phyloP scores from a whole-genome alignment of 306 rosid species.

The Pyrus pyrifolia region DNA sequence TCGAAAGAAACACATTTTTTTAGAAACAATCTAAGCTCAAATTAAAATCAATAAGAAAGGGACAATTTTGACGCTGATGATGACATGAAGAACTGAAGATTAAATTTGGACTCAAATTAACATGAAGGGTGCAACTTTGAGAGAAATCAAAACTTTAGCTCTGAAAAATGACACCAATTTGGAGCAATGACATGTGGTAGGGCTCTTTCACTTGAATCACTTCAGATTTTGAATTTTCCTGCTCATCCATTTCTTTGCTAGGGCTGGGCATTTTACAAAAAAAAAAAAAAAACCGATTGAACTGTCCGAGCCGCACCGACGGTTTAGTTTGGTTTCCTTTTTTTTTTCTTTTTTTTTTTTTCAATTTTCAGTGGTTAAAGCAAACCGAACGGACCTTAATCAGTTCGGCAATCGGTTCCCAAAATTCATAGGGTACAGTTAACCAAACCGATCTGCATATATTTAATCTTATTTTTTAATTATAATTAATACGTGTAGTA shows the following conservation, averaged over 20 bases:
- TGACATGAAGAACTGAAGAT: not conserved
- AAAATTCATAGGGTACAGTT: too few relatives aligned
- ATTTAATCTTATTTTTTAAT: too few relatives aligned
- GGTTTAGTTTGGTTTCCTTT: too few relatives aligned
- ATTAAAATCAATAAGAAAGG: constrained; percentile 16
- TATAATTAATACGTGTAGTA: too few relatives aligned
- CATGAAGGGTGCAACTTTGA: not conserved
- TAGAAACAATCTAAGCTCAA: not conserved
- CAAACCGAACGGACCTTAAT: too few relatives aligned
- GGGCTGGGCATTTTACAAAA: too few relatives aligned
- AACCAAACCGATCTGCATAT: too few relatives aligned
- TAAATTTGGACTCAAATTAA: constrained; percentile 4
- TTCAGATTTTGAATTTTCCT: constrained; percentile 23
- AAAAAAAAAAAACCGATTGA: too few relatives aligned
- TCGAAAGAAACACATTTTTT: constrained; percentile 18
- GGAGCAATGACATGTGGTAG: constrained; percentile 32
- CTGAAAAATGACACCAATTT: not conserved
- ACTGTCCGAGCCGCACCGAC: rapidly evolving
- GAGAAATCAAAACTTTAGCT: not conserved
- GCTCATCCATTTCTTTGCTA: constrained; percentile 31
- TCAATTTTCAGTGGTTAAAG: too few relatives aligned
- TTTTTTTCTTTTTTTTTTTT: too few relatives aligned
- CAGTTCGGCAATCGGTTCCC: too few relatives aligned
- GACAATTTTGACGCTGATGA: not conserved
- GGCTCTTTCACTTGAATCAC: constrained; percentile 21